Base-by-base conservation (phyloP, 1,284 basidiomycete genomes). In the Exsudoporus floridanus region DNA sequence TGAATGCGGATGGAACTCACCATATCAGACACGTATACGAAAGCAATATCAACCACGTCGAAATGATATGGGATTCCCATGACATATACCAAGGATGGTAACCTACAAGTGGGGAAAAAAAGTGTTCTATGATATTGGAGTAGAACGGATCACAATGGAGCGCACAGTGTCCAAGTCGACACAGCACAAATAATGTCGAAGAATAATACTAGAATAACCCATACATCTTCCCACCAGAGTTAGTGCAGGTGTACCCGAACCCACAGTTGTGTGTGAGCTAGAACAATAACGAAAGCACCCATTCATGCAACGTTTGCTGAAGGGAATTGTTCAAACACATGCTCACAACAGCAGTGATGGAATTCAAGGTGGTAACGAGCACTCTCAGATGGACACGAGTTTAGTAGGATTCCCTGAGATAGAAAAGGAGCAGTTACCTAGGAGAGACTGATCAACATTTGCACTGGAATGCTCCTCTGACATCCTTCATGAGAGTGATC, bases 181-280 rank as follows among this genome's bases (percentile, higher is more conserved):
- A 62, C 57, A 4, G 27, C 60, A 42, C 44, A 49, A 2, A 35
- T 36, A 18, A 57, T 23, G 16, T 48, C 46, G 18, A 56, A 23
- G 35, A 31, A 55, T 30, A 62, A 23, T 18, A 60, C 62, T 7
- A 52, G 13, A 14, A 25, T 34, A 21, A 51, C 57, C 60, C 53
- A 60, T 18, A 19, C 46, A 35, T 61, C 62, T 23, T 61, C 62
- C 60, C 62, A 64, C 62, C 60, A 62, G 35, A 59, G 37, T 25
- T 57, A 53, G 21, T 21, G 43, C 14, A 53, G 39, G 18, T 35
- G 35, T 18, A 42, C 40, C 28, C 54, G 50, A 7, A 50, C 14
- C 60, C 57, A 64, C 18, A 61, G 30, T 25, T 59, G 58, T 34
- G 47, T 18, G 31, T 39, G 47, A 9, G 60, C 54, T 49, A 48